A percentile compares a stretch with the other conserved stretches of the same genome.
Evolutionary conservation across 78 protist species (phyloP).

Genomic region (Dictyostelium citrinum): DNA sequence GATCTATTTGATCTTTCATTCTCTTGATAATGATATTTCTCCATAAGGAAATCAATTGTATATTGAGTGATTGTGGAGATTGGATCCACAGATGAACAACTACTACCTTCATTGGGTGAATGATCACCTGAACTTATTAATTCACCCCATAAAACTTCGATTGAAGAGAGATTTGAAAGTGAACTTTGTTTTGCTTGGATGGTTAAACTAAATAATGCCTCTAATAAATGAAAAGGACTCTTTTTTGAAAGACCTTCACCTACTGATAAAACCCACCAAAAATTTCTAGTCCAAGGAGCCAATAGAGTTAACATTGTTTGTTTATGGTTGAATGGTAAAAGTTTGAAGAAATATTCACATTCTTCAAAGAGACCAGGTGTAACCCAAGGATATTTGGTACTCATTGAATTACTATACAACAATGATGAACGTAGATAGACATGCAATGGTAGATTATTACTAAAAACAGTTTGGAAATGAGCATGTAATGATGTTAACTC

Average conservation of each 20-base stretch:
- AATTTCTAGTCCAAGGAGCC: slow-evolving; percentile 71
- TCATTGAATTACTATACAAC: slow-evolving; percentile 36
- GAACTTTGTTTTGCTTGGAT: slow-evolving; percentile 14
- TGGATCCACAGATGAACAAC: neutral
- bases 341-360: slow-evolving; percentile 8
- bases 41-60: slow-evolving; percentile 20
- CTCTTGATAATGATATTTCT: neutral
- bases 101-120: too few relatives aligned
- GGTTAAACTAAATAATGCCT: slow-evolving; percentile 26
- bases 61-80: neutral
- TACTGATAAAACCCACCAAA: slow-evolving; percentile 24
- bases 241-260: slow-evolving; percentile 13
- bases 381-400: slow-evolving; percentile 26
- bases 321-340: slow-evolving; percentile 2
- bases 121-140: slow-evolving; percentile 26
- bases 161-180: neutral
- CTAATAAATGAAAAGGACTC: neutral
- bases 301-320: slow-evolving; percentile 12
- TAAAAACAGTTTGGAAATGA: neutral
- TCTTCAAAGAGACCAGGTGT: slow-evolving; percentile 60
- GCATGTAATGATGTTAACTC: neutral
- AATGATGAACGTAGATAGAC: slow-evolving; percentile 21
- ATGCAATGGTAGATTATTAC: neutral
- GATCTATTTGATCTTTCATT: neutral
- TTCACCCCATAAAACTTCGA: slow-evolving; percentile 61